Percentiles rank a stretch among this genome's conserved stretches.
Evolutionary conservation across 768 basidiomycete species (phyloP).

Genomic region (Crucibulum laeve): DNA sequence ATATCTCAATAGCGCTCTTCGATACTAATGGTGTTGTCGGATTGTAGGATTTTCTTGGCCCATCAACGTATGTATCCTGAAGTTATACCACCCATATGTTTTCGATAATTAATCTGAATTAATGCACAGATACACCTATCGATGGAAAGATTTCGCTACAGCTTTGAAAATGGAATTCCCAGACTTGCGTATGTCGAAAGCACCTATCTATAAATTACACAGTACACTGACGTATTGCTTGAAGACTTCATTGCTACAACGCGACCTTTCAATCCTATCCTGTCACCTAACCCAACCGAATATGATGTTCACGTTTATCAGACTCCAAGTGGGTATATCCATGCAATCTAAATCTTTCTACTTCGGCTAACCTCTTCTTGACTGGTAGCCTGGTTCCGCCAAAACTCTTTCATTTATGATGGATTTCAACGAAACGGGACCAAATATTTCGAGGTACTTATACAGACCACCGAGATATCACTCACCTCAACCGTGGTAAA

Average conservation of each 20-base stretch:
- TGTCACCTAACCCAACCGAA: slow-evolving; percentile 43
- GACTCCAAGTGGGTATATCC: slow-evolving; percentile 37
- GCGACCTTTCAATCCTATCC: slow-evolving; percentile 33
- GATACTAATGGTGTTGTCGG: neutral
- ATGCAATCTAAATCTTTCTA: neutral
- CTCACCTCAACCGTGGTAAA: slow-evolving; percentile 8
- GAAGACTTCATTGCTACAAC: slow-evolving; percentile 57
- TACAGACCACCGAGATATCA: neutral
- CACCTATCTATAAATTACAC: no score
- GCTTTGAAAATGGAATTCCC: slow-evolving; percentile 36
- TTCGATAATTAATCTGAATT: neutral
- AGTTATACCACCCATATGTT: neutral
- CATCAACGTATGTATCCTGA: neutral
- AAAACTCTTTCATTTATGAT: slow-evolving; percentile 38
- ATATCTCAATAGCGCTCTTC: neutral
- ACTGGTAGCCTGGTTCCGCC: slow-evolving; percentile 37
- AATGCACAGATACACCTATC: slow-evolving; percentile 32
- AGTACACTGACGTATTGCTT: neutral
- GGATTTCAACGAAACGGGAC: slow-evolving; percentile 51
- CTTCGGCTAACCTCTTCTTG: neutral
- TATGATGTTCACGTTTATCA: slow-evolving; percentile 60
- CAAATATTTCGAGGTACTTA: slow-evolving; percentile 48
- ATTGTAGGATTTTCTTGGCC: slow-evolving; percentile 1
- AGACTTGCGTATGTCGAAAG: slow-evolving; percentile 31
- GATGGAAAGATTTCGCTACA: slow-evolving; percentile 35